Percentiles rank a stretch among this genome's conserved stretches.
These are phyloP conservation scores for Gracilaria caudata DNA, from an alignment of 23 red algal species.

Conservation along the genomic window DNA sequence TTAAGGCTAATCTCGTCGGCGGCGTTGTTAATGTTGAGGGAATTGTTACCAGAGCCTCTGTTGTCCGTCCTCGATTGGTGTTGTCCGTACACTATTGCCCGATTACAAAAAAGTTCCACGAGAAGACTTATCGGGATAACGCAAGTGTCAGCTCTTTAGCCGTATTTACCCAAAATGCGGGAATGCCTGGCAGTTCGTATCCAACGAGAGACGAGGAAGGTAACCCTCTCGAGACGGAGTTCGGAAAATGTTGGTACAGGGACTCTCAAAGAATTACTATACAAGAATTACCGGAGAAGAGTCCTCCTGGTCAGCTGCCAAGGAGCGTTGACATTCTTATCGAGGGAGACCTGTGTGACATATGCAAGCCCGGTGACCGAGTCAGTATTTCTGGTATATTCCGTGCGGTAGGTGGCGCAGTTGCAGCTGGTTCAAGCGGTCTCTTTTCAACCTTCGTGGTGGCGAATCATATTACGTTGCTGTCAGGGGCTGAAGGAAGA, in stretches of 20 bases:
- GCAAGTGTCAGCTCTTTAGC: conserved; percentile 68
- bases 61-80: conserved; percentile 90
- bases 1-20: conserved; percentile 84
- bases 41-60: conserved; percentile 89
- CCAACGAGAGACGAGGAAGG: conserved; percentile 91
- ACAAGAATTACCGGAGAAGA: conserved; percentile 95
- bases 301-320: conserved; percentile 95
- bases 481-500: conserved; percentile 68
- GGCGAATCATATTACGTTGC: conserved; percentile 70
- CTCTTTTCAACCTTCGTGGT: conserved; percentile 95
- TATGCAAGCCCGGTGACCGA: conserved; percentile 97
- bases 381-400: conserved; percentile 86
- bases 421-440: conserved; percentile 58
- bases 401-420: conserved; percentile 87
- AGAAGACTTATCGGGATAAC: conserved; percentile 85
- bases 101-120: conserved; percentile 80
- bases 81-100: conserved; percentile 90
- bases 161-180: conserved; percentile 54
- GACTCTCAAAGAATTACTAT: conserved; percentile 90
- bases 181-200: conserved; percentile 75
- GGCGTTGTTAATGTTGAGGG: conserved; percentile 90
- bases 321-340: conserved; percentile 91
- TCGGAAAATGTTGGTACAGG: conserved; percentile 88
- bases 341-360: conserved; percentile 93
- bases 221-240: conserved; percentile 97